Evolutionary conservation across 257 asterid species (phyloP), one percentile per base, ranked within the genome.

Genomic region (Fraxinus americana): DNA sequence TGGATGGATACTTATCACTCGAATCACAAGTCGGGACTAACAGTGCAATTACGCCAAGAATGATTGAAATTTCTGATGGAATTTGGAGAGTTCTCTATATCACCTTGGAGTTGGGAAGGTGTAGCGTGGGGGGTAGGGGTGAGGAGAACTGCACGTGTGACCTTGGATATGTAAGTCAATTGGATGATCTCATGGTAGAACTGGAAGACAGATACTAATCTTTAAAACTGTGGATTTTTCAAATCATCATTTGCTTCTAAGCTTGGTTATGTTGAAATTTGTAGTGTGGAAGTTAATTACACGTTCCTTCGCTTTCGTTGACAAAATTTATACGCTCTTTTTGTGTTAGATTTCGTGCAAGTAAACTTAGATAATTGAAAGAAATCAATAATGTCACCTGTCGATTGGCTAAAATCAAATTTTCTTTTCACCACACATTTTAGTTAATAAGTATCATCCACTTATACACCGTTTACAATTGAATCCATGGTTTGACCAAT

Each of bases 161-260:
- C 36, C 57, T 75, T 66, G 39, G 71, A 59, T 54, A 23, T 39
- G 30, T 5, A 61, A 70, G 72, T 75, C 63, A 75, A 38, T 63
- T 36, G 25, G 72, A 61, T 36, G 36, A 59, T 21, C 52, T 14
- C 71, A 41, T 36, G 17, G 52, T 29, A 27, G 70, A 4, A 11
- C 10, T 57, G 14, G 50, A 57, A 52, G 41, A 5, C 34, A 6
- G 11, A 19, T 54, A 54, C 9, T 5, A 54, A 54, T 54, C 63
- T 54, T 54, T 16, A 54, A 5, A 1, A 19, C 65, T 54, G 11
- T 6, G 63, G 3, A 17, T 4, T 17, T 52, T 52, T 52, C 63
- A 52, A 52, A 17, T 17, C 9, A 19, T 52, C 63, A 52, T 14
- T 54, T 54, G 65, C 65, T 54, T 54, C 2, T 25, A 54, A 54